These are phyloP conservation scores for Stephania yunnanensis DNA, from an alignment of 164 flowering plant genomes.

Conservation along the genomic window DNA sequence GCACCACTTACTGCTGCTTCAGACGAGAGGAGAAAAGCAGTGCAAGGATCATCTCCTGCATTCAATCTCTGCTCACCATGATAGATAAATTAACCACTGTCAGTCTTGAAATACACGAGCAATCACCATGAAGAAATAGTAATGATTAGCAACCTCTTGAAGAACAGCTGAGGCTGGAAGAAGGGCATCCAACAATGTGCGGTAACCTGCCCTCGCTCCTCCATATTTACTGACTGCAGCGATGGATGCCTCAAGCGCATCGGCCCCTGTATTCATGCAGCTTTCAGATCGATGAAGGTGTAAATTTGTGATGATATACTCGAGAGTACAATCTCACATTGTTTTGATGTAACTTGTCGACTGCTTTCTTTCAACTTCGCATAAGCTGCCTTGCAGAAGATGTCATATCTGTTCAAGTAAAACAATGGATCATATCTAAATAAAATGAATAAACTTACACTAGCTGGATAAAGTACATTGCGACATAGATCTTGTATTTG, in stretches of 20 bases:
- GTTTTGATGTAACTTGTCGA: slow-evolving; percentile 35
- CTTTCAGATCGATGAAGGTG: not conserved
- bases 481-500: not conserved
- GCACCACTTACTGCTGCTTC: slow-evolving; percentile 88
- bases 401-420: slow-evolving; percentile 52
- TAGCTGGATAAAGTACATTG: not conserved
- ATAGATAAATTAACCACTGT: not conserved
- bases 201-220: slow-evolving; percentile 81
- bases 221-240: slow-evolving; percentile 90
- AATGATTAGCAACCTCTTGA: slow-evolving; percentile 42
- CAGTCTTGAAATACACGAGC: not conserved
- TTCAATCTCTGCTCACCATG: slow-evolving; percentile 46
- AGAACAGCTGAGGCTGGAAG: slow-evolving; percentile 79
- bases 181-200: slow-evolving; percentile 90
- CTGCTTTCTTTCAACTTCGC: slow-evolving; percentile 47
- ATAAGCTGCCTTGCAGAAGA: slow-evolving; percentile 84
- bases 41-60: slow-evolving; percentile 64
- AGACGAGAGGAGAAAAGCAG: slow-evolving; percentile 73
- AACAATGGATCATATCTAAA: not conserved
- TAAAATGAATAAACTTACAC: not conserved
- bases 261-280: slow-evolving; percentile 60
- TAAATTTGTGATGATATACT: not conserved
- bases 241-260: slow-evolving; percentile 79
- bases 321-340: slow-evolving; percentile 48
- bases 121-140: not conserved